Evolutionary conservation across 1,284 basidiomycete species (phyloP), one percentile per base, ranked within the genome.

Genomic region (Trichosporon asahii): DNA sequence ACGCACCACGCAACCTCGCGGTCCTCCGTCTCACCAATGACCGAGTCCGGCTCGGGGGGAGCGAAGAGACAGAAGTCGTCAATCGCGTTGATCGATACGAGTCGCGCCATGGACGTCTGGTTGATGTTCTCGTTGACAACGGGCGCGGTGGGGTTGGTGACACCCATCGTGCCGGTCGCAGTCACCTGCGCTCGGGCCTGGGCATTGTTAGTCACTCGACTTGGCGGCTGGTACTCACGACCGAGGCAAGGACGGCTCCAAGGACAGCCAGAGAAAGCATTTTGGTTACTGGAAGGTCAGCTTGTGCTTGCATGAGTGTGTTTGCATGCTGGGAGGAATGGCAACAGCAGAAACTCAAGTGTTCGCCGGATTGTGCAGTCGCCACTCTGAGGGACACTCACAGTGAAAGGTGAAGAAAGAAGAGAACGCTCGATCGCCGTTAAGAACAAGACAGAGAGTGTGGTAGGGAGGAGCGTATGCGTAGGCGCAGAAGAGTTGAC

Each of bases 1-100:
- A 86, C 86, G 82, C 87, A 88, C 84, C 85, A 88, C 18, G 87
- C 85, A 57, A 88, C 87, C 69, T 84, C 84, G 70, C 82, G 78
- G 60, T 77, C 81, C 79, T 88, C 88, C 27, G 85, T 84, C 70
- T 88, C 81, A 61, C 87, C 87, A 69, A 88, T 85, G 11, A 82
- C 75, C 18, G 73, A 74, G 72, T 77, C 75, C 21, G 79, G 72
- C 31, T 76, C 77, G 84, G 79, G 84, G 77, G 70, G 89, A 76
- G 69, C 88, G 86, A 76, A 89, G 46, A 85, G 70, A 74, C 83
- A 84, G 79, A 80, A 82, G 74, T 82, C 81, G 66, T 82, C 76
- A 69, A 85, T 80, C 46, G 76, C 72, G 79, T 85, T 85, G 70
- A 84, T 70, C 21, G 81, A 80, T 25, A 82, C 35, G 21, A 85